These are phyloP conservation scores for Ophiosphaerella herpotricha DNA, from an alignment of 2,329 filamentous ascomycete genomes.

Conservation along the genomic window DNA sequence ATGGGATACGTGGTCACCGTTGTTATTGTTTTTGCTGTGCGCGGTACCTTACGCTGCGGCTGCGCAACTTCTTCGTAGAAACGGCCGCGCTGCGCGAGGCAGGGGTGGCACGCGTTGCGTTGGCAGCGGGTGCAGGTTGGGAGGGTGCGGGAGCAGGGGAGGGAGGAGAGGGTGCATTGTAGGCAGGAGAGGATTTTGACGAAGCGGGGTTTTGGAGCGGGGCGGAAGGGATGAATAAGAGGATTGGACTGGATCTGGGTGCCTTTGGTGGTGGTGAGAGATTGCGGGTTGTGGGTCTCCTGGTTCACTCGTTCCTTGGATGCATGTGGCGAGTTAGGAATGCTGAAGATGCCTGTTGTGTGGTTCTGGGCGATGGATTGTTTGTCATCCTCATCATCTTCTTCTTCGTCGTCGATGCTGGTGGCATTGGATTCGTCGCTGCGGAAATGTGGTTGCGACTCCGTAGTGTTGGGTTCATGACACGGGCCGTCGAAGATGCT, in stretches of 20 bases:
- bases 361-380: neutral
- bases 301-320: neutral
- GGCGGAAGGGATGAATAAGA: neutral
- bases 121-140: constrained; percentile 35
- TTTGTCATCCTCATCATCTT: neutral
- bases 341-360: neutral
- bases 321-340: neutral
- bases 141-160: constrained; percentile 36
- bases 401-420: constrained; percentile 7
- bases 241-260: neutral
- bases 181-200: constrained; percentile 35
- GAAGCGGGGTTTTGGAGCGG: constrained; percentile 9
- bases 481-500: constrained; percentile 26
- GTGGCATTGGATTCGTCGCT: constrained; percentile 12
- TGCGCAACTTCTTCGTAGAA: constrained; percentile 16
- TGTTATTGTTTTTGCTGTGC: too few species aligned
- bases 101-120: constrained; percentile 20
- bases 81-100: constrained; percentile 30
- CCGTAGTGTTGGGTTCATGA: neutral
- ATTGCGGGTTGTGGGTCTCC: neutral
- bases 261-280: neutral
- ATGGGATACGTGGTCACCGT: constrained; percentile 4
- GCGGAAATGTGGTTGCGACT: neutral
- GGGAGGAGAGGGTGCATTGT: constrained; percentile 29
- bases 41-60: neutral